phyloP scores from a whole-genome alignment of 2,329 filamentous ascomycete species.

The Penicillium brevicompactum region DNA sequence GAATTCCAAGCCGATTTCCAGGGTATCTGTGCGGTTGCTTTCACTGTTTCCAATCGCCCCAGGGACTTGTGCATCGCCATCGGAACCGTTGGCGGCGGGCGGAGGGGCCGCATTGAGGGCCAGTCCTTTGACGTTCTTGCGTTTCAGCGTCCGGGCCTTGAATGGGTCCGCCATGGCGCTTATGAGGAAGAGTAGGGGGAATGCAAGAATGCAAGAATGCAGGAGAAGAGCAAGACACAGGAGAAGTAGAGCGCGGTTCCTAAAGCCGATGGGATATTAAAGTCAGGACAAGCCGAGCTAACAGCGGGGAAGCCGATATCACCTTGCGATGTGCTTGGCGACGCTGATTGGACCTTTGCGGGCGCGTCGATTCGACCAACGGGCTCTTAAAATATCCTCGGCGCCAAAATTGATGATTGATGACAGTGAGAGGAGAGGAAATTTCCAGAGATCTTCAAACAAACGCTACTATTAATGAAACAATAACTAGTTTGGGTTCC shows the following conservation, averaged over 20 bases:
- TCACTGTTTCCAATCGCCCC: conserved; percentile 61
- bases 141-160: conserved; percentile 82
- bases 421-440: not conserved
- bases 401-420: conserved; percentile 18
- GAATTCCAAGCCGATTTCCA: conserved; percentile 98
- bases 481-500: conserved; percentile 17
- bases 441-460: conserved; percentile 3
- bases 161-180: conserved; percentile 61
- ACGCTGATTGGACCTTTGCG: conserved; percentile 29
- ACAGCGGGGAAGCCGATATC: conserved; percentile 32
- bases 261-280: conserved; percentile 17
- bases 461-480: conserved; percentile 20
- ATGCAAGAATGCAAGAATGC: conserved; percentile 2
- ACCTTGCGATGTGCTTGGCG: conserved; percentile 29
- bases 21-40: conserved; percentile 65
- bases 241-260: conserved; percentile 6
- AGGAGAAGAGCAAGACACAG: conserved; percentile 3
- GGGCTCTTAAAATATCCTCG: conserved; percentile 15
- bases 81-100: conserved; percentile 66
- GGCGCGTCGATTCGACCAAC: conserved; percentile 28
- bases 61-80: conserved; percentile 66
- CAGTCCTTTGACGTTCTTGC: conserved; percentile 97
- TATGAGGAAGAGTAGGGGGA: not conserved
- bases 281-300: conserved; percentile 23
- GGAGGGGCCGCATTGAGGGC: conserved; percentile 81